Conservation (phyloP, 345 rosid species). For the Eucalyptus regnans region DNA sequence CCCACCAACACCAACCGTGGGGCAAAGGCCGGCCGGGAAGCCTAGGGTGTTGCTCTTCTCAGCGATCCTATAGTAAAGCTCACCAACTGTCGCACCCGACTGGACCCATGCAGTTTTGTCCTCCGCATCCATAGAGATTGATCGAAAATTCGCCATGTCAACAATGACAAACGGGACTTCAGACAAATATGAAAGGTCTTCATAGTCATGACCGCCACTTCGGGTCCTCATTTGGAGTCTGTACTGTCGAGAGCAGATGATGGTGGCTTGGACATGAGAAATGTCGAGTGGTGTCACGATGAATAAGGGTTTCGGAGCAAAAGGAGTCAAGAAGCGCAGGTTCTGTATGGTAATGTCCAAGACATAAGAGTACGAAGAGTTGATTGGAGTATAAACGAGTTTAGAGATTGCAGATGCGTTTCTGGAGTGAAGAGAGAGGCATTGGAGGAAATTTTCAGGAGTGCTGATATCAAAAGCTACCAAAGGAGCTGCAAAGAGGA, state of each 20-base stretch:
- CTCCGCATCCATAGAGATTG: constrained; percentile 10
- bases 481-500: background rate
- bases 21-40: constrained; percentile 28
- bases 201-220: constrained; percentile 56
- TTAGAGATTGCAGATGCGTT: background rate
- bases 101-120: constrained; percentile 41
- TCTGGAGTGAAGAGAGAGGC: background rate
- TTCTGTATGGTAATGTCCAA: background rate
- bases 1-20: constrained; percentile 33
- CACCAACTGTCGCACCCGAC: constrained; percentile 42
- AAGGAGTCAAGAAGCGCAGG: background rate
- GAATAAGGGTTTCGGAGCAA: constrained; percentile 4
- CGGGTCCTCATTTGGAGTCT: constrained; percentile 17
- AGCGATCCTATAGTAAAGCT: constrained; percentile 30
- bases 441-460: background rate
- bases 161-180: constrained; percentile 21
- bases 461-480: background rate
- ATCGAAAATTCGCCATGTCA: constrained; percentile 27
- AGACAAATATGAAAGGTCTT: constrained; percentile 36
- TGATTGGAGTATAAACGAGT: background rate
- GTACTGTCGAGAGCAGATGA: constrained; percentile 12
- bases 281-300: constrained; percentile 17
- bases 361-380: background rate
- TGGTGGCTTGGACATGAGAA: constrained; percentile 22
- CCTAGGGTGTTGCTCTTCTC: constrained; percentile 22